Evolutionary conservation across 805 yeast genomes (phyloP).

Genomic region (Candida orba): DNA sequence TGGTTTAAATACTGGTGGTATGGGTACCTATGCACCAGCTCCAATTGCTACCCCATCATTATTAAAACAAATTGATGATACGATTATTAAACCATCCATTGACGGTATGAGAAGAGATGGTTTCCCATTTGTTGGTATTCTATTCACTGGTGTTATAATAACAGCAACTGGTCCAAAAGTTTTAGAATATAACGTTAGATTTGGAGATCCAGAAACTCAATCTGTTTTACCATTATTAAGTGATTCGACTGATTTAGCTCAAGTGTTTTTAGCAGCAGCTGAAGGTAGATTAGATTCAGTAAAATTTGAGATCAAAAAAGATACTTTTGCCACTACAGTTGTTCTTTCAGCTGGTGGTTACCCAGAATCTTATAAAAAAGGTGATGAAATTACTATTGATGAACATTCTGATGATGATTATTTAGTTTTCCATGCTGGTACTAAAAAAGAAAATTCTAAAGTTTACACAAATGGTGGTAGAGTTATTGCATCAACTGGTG

Average conservation of each 20-base stretch:
- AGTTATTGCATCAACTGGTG: conserved; percentile 91
- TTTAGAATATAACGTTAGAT: conserved; percentile 93
- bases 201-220: conserved; percentile 99
- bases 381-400: conserved; percentile 69
- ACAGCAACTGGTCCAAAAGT: conserved; percentile 88
- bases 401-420: conserved; percentile 38
- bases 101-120: conserved; percentile 96
- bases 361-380: conserved; percentile 81
- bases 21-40: conserved; percentile 99
- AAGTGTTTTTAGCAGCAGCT: conserved; percentile 87
- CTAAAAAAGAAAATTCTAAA: conserved; percentile 49
- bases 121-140: conserved; percentile 89
- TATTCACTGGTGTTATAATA: conserved; percentile 93
- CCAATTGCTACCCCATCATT: conserved; percentile 83
- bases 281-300: conserved; percentile 91
- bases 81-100: conserved; percentile 84
- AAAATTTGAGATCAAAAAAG: conserved; percentile 42
- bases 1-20: conserved; percentile 97
- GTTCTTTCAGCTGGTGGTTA: conserved; percentile 97
- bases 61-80: conserved; percentile 58
- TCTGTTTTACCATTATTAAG: conserved; percentile 84
- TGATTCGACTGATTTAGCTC: conserved; percentile 84
- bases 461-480: conserved; percentile 91
- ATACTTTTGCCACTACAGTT: conserved; percentile 79
- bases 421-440: conserved; percentile 93